Evolutionary conservation across 768 basidiomycete species (phyloP), one percentile per base, ranked within the genome.

Genomic region (Dentipellis sp.): DNA sequence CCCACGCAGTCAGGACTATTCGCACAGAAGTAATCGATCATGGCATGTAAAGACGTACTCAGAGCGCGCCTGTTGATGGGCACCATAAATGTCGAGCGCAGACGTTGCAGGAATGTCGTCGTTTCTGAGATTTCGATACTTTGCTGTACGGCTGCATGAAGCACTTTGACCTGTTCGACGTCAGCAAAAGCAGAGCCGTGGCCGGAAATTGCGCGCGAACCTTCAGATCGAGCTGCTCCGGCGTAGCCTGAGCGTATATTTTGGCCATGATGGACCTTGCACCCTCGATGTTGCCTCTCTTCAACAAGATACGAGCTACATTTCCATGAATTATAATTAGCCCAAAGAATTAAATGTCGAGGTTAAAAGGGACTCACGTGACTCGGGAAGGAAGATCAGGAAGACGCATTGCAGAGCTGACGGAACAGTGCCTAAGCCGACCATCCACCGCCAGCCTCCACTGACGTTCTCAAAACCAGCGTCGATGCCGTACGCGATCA

Each of bases 391-490:
- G 65, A 85, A 82, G 54, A 80, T 72, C 52, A 91, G 64, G 54
- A 82, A 69, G 3, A 76, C 46, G 38, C 84, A 72, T 63, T 91
- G 88, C 5, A 89, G 56, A 2, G 69, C 82, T 1, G 86, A 83
- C 1, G 87, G 87, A 2, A 86, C 72, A 1, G 80, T 79, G 12
- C 89, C 86, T 2, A 91, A 71, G 3, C 87, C 90, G 14, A 88
- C 86, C 85, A 91, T 88, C 81, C 81, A 91, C 52, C 90, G 72
- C 90, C 90, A 93, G 2, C 90, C 90, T 3, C 75, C 70, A 35
- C 68, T 68, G 53, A 78, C 68, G 56, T 78, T 77, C 56, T 74
- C 78, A 61, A 86, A 86, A 2, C 78, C 84, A 21, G 84, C 84
- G 22, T 80, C 86, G 54, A 84, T 82, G 17, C 80, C 84, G 64